Percentiles rank a stretch among this genome's conserved stretches.
phyloP scores from a whole-genome alignment of 495 filamentous ascomycete species.

The Aspergillus affinis region DNA sequence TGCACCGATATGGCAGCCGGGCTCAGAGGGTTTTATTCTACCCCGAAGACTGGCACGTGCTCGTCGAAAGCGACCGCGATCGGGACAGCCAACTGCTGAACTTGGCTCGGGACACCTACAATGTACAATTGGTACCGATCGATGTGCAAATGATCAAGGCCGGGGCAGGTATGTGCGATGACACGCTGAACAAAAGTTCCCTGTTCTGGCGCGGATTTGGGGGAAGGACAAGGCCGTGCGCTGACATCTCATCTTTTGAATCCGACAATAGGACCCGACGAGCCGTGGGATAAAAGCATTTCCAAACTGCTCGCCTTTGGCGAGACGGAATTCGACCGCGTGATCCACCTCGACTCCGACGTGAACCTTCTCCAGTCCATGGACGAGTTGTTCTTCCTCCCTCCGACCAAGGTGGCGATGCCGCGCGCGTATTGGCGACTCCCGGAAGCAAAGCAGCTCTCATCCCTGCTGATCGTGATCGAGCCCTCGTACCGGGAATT shows the following conservation, averaged over 20 bases:
- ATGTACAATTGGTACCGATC: slow-evolving; percentile 60
- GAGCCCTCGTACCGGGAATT: slow-evolving; percentile 59
- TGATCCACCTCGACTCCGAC: slow-evolving; percentile 71
- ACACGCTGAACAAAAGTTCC: background rate
- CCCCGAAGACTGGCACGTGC: slow-evolving; percentile 53
- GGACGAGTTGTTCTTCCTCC: slow-evolving; percentile 77
- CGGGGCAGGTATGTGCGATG: slow-evolving; percentile 35
- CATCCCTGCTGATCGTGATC: slow-evolving; percentile 64
- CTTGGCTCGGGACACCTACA: slow-evolving; percentile 60
- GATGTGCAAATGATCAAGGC: slow-evolving; percentile 50
- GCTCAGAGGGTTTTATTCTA: slow-evolving; percentile 70
- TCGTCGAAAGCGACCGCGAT: slow-evolving; percentile 36
- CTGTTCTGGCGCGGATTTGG: background rate
- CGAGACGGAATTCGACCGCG: slow-evolving; percentile 63
- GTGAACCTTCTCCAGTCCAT: slow-evolving; percentile 60
- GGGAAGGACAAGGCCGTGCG: background rate
- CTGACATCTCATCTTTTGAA: background rate
- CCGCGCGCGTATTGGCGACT: slow-evolving; percentile 71
- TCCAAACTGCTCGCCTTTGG: slow-evolving; percentile 73
- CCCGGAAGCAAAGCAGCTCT: slow-evolving; percentile 52
- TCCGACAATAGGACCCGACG: slow-evolving; percentile 22
- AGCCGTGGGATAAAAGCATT: slow-evolving; percentile 61
- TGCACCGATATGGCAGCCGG: slow-evolving; percentile 59
- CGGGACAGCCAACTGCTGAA: slow-evolving; percentile 56
- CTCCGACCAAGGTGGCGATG: slow-evolving; percentile 58